Evolutionary conservation across 1,139 yeast genomes (phyloP).

Genomic region (Entelexis sorbosivorans): DNA sequence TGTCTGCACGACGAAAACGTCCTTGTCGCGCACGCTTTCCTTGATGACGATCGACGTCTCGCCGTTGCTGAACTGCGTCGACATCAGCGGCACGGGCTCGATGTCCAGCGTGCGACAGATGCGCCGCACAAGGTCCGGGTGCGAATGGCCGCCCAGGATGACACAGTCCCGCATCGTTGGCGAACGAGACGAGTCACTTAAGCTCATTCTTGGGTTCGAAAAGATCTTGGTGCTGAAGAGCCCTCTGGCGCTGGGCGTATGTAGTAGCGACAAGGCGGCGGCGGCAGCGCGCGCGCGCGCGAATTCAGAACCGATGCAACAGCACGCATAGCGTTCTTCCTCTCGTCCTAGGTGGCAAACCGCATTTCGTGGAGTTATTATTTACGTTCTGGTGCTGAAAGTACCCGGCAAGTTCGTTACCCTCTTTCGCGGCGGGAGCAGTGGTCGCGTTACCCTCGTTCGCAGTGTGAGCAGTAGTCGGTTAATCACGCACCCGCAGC

Average conservation of each 20-base stretch:
- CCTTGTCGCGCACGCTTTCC: constrained; percentile 86
- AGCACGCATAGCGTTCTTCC: no score
- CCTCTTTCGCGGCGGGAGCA: no score
- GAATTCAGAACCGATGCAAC: no score
- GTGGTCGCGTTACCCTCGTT: no score
- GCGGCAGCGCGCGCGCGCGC: no score
- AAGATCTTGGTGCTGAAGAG: neutral
- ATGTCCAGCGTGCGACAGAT: constrained; percentile 56
- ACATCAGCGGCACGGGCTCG: constrained; percentile 46
- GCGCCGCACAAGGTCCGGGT: constrained; percentile 49
- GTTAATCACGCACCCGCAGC: no score
- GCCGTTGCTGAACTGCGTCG: constrained; percentile 62
- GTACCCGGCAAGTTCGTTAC: no score
- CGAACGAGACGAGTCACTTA: neutral
- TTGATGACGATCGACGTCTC: constrained; percentile 78
- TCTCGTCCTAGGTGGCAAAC: no score
- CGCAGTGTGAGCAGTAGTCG: no score
- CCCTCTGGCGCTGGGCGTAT: neutral
- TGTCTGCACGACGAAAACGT: constrained; percentile 71
- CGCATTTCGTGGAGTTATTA: no score
- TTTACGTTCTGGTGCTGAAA: no score
- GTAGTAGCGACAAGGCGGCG: neutral
- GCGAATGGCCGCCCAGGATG: constrained; percentile 69
- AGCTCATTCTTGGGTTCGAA: neutral
- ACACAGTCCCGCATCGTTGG: constrained; percentile 55